These are phyloP conservation scores for Bidens hawaiensis DNA, from an alignment of 140 eudicot genomes.

Conservation along the genomic window DNA sequence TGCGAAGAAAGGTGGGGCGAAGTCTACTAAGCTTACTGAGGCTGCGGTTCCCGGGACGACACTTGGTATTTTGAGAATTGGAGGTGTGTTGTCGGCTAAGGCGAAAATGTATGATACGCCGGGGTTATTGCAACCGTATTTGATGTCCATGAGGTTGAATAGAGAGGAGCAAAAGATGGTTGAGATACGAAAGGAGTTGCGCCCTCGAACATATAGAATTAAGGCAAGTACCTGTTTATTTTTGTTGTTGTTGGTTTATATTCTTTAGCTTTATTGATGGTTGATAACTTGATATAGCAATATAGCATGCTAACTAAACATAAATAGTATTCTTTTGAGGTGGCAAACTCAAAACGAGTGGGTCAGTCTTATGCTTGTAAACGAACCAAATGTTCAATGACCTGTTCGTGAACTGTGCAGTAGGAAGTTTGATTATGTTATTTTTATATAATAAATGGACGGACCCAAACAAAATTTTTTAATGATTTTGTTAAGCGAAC, in stretches of 20 bases:
- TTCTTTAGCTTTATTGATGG: neutral
- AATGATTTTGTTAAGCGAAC: too few species aligned
- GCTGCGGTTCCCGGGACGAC: slow-evolving; percentile 98
- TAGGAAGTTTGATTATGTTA: too few species aligned
- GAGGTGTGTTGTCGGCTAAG: slow-evolving; percentile 85
- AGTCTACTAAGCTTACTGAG: slow-evolving; percentile 75
- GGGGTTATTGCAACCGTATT: slow-evolving; percentile 84
- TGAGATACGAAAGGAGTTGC: slow-evolving; percentile 82
- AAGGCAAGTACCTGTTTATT: slow-evolving; percentile 46
- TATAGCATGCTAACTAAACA: neutral
- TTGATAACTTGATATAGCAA: neutral
- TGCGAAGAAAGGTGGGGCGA: slow-evolving; percentile 80
- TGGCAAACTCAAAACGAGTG: neutral
- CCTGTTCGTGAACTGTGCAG: too few species aligned
- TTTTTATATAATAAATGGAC: too few species aligned
- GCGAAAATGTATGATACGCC: slow-evolving; percentile 99
- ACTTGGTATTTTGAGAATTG: slow-evolving; percentile 85
- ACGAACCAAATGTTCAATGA: too few species aligned
- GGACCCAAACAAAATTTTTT: too few species aligned
- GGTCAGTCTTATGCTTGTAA: too few species aligned
- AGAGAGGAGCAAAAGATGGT: slow-evolving; percentile 96
- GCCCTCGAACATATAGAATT: slow-evolving; percentile 74
- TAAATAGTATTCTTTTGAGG: neutral
- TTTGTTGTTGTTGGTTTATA: neutral
- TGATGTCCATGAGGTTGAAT: slow-evolving; percentile 86